Base-by-base conservation (phyloP, 176 grass and related monocot genomes). In the Eragrostis nindensis region DNA sequence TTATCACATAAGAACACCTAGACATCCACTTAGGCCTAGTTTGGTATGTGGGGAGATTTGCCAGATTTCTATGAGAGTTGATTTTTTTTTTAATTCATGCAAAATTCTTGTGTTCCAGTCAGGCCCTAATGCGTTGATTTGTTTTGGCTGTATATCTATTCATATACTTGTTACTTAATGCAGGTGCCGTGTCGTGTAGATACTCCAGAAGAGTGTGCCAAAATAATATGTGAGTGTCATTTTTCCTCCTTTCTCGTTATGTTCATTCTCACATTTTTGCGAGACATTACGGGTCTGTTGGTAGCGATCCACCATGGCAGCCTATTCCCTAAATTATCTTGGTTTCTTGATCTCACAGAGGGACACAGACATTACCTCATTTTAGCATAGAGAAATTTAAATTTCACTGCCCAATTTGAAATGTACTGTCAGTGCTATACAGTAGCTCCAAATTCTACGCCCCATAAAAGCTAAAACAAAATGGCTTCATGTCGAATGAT, bases 141-240 rank as follows among this genome's bases (percentile, higher is more conserved):
- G 13, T 73, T 66, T 64, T 66, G 18, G 5, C 50, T 78, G 53
- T 66, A 17, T 11, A 32, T 63, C 13, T 12, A 65, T 54, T 50
- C 11, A 78, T 78, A 41, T 42, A 41, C 14, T 54, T 40, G 45
- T 78, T 86, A 46, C 56, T 32, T 59, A 78, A 85, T 80, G 6
- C 86, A 98, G 95, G 95, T 65, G 3, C 88, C 92, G 66, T 98
- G 95, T 25, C 88, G 84, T 57, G 59, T 95, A 66, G 80, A 98
- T 89, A 87, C 92, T 93, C 90, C 90, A 60, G 88, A 93, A 84
- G 82, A 94, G 40, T 93, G 92, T 61, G 95, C 95, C 53, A 91
- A 87, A 84, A 85, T 98, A 61, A 94, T 98, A 84, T 7, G 95
- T 95, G 64, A 81, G 88, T 61, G 17, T 56, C 72, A 83, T 61